Conservation (phyloP, 768 basidiomycete species). For the Mycena galericulata region DNA sequence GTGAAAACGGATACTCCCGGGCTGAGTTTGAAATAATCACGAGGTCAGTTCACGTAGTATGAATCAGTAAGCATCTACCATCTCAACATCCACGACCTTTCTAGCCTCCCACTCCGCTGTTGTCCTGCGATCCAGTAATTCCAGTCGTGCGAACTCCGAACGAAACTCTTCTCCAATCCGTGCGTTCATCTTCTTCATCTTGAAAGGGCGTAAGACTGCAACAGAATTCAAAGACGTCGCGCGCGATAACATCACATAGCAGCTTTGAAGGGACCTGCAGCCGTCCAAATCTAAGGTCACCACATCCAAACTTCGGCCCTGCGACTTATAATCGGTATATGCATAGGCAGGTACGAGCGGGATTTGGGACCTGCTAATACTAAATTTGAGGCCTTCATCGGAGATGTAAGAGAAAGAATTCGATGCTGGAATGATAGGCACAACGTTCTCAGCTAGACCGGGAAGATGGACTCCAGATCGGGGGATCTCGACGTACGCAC, state of each 20-base stretch:
- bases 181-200: not conserved
- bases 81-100: not conserved
- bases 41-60: too few species aligned
- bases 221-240: not conserved
- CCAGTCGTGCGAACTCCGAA: not conserved
- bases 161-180: not conserved
- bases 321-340: conserved; percentile 13
- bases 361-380: not conserved
- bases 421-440: not conserved
- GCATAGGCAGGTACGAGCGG: conserved; percentile 3
- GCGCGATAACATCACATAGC: conserved; percentile 6
- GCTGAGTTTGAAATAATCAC: too few species aligned
- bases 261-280: not conserved
- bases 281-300: not conserved
- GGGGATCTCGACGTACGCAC: not conserved
- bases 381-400: not conserved
- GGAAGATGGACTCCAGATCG: not conserved
- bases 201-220: not conserved
- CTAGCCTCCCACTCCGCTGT: not conserved
- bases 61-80: not conserved
- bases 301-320: not conserved
- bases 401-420: not conserved
- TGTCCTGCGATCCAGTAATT: not conserved
- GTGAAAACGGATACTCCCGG: too few species aligned
- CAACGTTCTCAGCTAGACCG: not conserved